Base-by-base conservation (phyloP, 176 grass and related monocot species). In the Triticum timopheevii region DNA sequence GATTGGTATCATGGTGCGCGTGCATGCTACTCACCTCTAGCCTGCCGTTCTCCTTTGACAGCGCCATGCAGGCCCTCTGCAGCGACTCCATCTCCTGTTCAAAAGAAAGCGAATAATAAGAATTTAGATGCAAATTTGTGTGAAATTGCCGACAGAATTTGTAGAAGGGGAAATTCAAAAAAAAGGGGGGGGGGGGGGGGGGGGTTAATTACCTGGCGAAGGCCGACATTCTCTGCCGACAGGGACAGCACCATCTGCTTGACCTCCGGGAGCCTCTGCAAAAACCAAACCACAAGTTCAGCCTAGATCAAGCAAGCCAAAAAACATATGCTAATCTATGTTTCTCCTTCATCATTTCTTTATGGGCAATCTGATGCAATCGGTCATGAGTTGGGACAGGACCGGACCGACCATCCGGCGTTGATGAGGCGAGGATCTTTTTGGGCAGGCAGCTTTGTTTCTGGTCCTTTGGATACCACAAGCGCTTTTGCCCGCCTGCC, bases 221-320 rank as follows among this genome's bases (percentile, higher is more conserved):
- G 92, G 61, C 77, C 84, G 61, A 76, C 92, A 68, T 89, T 94
- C 70, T 91, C 92, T 44, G 83, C 86, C 50, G 77, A 61, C 89
- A 94, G 86, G 47, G 89, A 86, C 54, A 42, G 74, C 89, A 91
- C 89, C 80, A 91, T 45, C 50, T 80, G 86, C 86, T 91, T 79
- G 16, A 94, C 87, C 83, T 94, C 92, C 15, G 86, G 92, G 9
- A 91, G 86, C 80, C 80, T 89, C 92, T 94, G 89, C 87, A 45
- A 1, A 74, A 19, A 11, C 3, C 2, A 10, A 8, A 44, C 13
- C 1, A 12, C 15, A 65, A 25, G 33, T 42, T 85, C 16, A 91
- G 17, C 9, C 27, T 10, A 72, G 79, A 39, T 3, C 2, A 62
- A 35, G 42, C 67, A 9, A 64, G 4, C 40, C 44, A 47, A 35